phyloP scores from a whole-genome alignment of 495 filamentous ascomycete species.

The Penicillium canariense region DNA sequence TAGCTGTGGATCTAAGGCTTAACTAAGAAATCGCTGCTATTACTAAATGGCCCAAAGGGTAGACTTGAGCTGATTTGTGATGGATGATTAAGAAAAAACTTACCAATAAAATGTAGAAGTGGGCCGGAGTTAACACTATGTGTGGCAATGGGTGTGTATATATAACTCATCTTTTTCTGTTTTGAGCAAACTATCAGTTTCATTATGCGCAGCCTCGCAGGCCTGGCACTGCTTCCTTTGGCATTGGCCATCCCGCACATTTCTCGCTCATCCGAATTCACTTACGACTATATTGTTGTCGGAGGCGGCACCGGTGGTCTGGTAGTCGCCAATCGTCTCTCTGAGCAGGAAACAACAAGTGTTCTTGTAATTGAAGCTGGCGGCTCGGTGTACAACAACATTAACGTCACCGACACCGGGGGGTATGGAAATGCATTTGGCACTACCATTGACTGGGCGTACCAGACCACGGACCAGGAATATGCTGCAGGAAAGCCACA shows the following conservation, averaged over 20 bases:
- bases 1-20: background rate
- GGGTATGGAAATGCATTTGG: slow-evolving; percentile 42
- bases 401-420: slow-evolving; percentile 45
- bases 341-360: slow-evolving; percentile 41
- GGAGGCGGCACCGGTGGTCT: slow-evolving; percentile 55
- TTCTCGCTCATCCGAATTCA: background rate
- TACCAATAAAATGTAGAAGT: background rate
- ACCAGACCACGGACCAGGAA: slow-evolving; percentile 43
- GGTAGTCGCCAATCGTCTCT: slow-evolving; percentile 52
- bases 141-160: background rate
- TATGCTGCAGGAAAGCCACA: slow-evolving; percentile 35
- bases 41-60: background rate
- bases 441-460: slow-evolving; percentile 53
- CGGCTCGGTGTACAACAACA: slow-evolving; percentile 44
- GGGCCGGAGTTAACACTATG: background rate
- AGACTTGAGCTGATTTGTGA: background rate
- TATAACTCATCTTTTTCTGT: background rate
- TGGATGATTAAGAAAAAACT: background rate
- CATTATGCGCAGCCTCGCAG: slow-evolving; percentile 15
- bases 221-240: slow-evolving; percentile 17
- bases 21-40: too few relatives aligned
- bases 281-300: slow-evolving; percentile 49
- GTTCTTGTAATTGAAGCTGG: slow-evolving; percentile 58
- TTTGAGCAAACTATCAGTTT: too few relatives aligned
- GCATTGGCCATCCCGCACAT: slow-evolving; percentile 11